Base-by-base conservation (phyloP, 2,329 filamentous ascomycete species). In the Beauveria bassiana region DNA sequence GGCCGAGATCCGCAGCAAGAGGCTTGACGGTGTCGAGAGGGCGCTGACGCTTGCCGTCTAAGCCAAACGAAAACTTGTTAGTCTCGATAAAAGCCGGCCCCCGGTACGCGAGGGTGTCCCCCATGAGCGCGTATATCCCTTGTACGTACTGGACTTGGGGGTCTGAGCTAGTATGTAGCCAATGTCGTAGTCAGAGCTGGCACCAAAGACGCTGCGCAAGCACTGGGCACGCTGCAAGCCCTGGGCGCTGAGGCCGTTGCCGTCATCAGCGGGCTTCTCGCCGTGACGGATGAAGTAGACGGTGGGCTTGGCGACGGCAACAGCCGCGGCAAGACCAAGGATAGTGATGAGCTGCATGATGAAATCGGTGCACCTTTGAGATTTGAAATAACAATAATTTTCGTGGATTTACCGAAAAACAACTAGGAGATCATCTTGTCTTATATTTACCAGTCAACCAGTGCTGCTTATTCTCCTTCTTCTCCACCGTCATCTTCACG, bases 211-310 rank as follows among this genome's bases (percentile, higher is more conserved):
- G 9, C 65, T 73, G 12, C 80, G 74, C n/a, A 87, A 72, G 64
- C 84, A 86, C 66, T 87, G 80, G 0, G 84, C 81, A 18, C 85
- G 81, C 70, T 83, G 62, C 59, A 77, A 64, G n/a, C 85, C 85
- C 63, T 78, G 67, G 0, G 75, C 65, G 61, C 71, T 83, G 51
- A 87, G 73, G 2, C 83, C 83, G 61, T 78, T 73, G 18, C 75
- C 75, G 57, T 79, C 72, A 4, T 77, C 76, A 43, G 76, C 70
- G 1, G 84, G 84, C 70, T 87, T 87, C 70, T 87, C 85, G 62
- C 84, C 85, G 65, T 87, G 85, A 20, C 84, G 81, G 68, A 87
- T 87, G 9, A 87, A 72, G 68, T 85, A 87, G 38, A 87, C 80
- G 0, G 79, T 86, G 1, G 82, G 78, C 10, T 67, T 64, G 34